Evolutionary conservation across 2,329 filamentous ascomycete species (phyloP).

Genomic region (Alternaria brassicae): DNA sequence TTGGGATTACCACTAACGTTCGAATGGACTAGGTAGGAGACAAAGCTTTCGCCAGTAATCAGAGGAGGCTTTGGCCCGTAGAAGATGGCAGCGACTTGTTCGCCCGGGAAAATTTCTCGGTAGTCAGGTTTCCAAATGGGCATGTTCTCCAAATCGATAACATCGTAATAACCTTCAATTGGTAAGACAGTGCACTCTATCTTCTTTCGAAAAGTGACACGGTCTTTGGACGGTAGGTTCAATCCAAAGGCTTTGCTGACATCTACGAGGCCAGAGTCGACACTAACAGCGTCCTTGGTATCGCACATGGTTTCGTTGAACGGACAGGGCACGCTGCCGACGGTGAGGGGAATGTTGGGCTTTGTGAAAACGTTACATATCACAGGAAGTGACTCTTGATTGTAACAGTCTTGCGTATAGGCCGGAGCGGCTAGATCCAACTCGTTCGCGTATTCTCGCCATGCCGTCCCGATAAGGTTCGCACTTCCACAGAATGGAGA

Average conservation of each 20-base stretch:
- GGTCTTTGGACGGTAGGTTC: not conserved
- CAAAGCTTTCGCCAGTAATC: not conserved
- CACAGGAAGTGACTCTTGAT: not conserved
- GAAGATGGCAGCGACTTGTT: not conserved
- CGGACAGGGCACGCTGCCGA: slow-evolving; percentile 3
- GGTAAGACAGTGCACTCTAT: not conserved
- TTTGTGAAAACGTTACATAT: not conserved
- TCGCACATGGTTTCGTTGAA: slow-evolving; percentile 16
- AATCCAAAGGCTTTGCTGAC: not conserved
- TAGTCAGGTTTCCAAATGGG: not conserved
- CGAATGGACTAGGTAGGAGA: not conserved
- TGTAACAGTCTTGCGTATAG: not conserved
- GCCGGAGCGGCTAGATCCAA: not conserved
- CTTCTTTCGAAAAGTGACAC: not conserved
- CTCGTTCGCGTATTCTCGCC: not conserved
- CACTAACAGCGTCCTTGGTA: not conserved
- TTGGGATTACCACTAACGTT: not conserved
- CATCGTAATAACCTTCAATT: not conserved
- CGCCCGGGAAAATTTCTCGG: not conserved
- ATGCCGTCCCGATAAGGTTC: not conserved
- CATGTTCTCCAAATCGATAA: not conserved
- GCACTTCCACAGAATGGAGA: not conserved
- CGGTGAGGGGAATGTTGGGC: not conserved
- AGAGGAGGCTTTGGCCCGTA: not conserved
- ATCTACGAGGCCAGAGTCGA: slow-evolving; percentile 14